Percentiles rank a stretch among this genome's conserved stretches.
Evolutionary conservation across 805 yeast genomes (phyloP).

Genomic region (Lipomyces sp.): DNA sequence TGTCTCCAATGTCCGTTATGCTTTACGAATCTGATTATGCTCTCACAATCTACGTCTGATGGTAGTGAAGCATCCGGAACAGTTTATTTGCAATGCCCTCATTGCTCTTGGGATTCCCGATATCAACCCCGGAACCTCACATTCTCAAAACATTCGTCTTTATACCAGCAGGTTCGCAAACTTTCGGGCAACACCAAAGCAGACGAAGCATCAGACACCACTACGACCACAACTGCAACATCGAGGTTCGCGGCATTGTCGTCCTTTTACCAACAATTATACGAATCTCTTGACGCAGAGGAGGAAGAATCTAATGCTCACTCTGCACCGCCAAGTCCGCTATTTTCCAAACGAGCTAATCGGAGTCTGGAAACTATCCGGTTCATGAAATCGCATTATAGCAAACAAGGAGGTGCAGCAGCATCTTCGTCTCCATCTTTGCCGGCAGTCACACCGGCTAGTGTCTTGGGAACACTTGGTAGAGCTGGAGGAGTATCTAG

Average conservation of each 20-base stretch:
- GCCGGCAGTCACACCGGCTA: conserved; percentile 20
- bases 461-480: conserved; percentile 19
- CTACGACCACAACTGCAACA: neutral
- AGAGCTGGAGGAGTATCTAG: conserved; percentile 25
- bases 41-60: conserved; percentile 6
- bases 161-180: conserved; percentile 22
- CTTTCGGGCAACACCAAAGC: neutral
- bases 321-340: conserved; percentile 7
- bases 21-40: conserved; percentile 31
- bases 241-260: conserved; percentile 10
- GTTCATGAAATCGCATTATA: conserved; percentile 24
- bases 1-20: conserved; percentile 48
- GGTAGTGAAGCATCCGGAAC: neutral
- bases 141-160: conserved; percentile 20
- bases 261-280: conserved; percentile 11
- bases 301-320: conserved; percentile 1
- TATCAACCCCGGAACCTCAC: neutral
- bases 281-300: conserved; percentile 16
- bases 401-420: conserved; percentile 7
- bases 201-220: neutral
- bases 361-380: conserved; percentile 32
- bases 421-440: neutral
- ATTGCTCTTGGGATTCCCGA: conserved; percentile 34
- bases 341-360: conserved; percentile 2
- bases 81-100: conserved; percentile 28